Evolutionary conservation across 148 eudicot genomes (phyloP), one percentile per base, ranked within the genome.

Genomic region (Nepenthes gracilis): DNA sequence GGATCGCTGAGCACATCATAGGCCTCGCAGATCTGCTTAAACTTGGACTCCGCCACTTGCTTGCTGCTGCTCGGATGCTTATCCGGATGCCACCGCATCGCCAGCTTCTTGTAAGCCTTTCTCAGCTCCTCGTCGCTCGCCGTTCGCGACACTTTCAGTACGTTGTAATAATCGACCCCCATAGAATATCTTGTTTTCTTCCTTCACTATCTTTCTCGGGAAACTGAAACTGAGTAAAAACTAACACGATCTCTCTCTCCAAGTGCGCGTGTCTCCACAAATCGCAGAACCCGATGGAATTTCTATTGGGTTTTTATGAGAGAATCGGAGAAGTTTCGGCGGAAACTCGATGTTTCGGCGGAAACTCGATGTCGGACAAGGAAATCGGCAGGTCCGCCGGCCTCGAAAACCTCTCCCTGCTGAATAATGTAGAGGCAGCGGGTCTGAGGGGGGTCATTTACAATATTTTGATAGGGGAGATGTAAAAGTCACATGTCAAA

Each of bases 71-170:
- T 61, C 6, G 80, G 81, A 59, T 93, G 85, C 66, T 86, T 93
- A 58, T 93, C 98, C 2, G 99, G 99, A 71, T 93, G 99, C 96
- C 96, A 93, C 37, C 72, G 74, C 96, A 93, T 88, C 13, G 95
- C 99, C 33, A 84, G 70, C 34, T 68, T 77, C 76, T 83, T 86
- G 71, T 93, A 88, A 1, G 96, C 77, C 12, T 72, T 80, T 64
- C 85, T 81, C 54, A 93, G 35, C n/a, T 88, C 99, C 0, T 86
- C 95, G 5, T 65, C 68, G 68, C 45, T 43, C 13, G 68, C 68
- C 43, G 61, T 34, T 38, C 32, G 40, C 8, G 68, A 34, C 4
- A 65, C 68, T 45, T 65, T 65, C 53, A 65, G 11, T 55, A 74
- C 58, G 47, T 79, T 78, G 81, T 93, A 93, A 81, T 88, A 88